Evolutionary conservation across 1,139 yeast species (phyloP), one percentile per base, ranked within the genome.

Genomic region (Saccharomyces hybrid): DNA sequence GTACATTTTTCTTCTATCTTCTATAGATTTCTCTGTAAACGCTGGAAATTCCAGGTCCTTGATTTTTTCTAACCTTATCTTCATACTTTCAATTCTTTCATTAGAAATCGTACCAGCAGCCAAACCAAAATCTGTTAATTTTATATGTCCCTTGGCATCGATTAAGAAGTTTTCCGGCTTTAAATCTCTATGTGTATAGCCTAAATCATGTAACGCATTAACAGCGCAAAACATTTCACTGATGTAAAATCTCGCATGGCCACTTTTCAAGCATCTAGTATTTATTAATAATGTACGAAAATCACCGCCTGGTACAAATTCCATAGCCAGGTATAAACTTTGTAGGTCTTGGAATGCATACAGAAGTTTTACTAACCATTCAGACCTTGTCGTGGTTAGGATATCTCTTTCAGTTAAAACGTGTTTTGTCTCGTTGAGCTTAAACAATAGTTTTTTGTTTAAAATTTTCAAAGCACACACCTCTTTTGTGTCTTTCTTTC

Each of bases 221-320:
- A 95, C 91, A 0, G 98, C 88, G 52, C 89, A 84, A 72, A 95
- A 91, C 99, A 95, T 95, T 73, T 95, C 99, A 58, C 93, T 84
- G 58, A 93, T 81, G 71, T 95, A 95, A 71, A 93, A 95, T 57
- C 98, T 80, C 1, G 99, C 96, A 70, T 95, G 99, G 5, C 95
- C 90, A 5, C 98, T 96, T 57, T 88, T 88, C 63, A 95, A 76
- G 56, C 88, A 88, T 38, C 96, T 96, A 5, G 98, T 91, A 68
- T 91, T 93, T 71, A 90, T 91, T 61, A 95, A 80, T 60, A 95
- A 75, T 1, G 99, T 95, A 68, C 99, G 84, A 75, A 89, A 95
- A 70, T 95, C 99, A 52, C 99, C 99, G 57, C 99, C 99, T 3
- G 99, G 97, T 8, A 95, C 99, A 71, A 88, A 95, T 70, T 95